Conservation (phyloP, 495 filamentous ascomycete species). For the Venustampulla echinocandica region DNA sequence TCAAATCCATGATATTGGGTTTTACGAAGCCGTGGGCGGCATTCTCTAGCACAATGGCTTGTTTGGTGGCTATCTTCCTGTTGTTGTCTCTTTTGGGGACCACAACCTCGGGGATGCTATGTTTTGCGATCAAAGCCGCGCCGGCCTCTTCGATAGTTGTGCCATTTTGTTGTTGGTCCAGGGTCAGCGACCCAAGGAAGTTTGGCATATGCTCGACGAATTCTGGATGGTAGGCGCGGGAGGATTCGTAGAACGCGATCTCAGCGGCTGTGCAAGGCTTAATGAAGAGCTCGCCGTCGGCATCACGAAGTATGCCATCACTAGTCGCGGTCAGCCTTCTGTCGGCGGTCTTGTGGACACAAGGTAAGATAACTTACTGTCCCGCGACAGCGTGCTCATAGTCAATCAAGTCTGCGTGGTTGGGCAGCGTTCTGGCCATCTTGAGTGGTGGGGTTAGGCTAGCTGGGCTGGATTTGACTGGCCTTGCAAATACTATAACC, state of each 20-base stretch:
- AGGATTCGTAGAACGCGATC: constrained; percentile 86
- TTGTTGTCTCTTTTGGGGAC: constrained; percentile 26
- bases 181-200: constrained; percentile 68
- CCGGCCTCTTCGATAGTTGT: constrained; percentile 19
- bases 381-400: constrained; percentile 84
- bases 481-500: constrained; percentile 18
- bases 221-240: constrained; percentile 50
- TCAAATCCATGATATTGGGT: constrained; percentile 92
- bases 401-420: constrained; percentile 49
- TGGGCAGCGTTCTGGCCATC: constrained; percentile 31
- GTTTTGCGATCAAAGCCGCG: constrained; percentile 17
- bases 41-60: constrained; percentile 82
- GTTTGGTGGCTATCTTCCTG: constrained; percentile 57
- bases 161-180: constrained; percentile 24
- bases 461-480: constrained; percentile 6
- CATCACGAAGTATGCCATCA: constrained; percentile 83
- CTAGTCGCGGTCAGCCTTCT: constrained; percentile 36
- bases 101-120: constrained; percentile 14
- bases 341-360: constrained; percentile 1
- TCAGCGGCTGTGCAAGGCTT: constrained; percentile 88
- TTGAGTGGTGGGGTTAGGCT: background rate
- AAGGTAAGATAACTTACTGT: constrained; percentile 59
- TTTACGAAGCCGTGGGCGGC: constrained; percentile 70
- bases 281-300: constrained; percentile 77
- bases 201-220: constrained; percentile 76